Evolutionary conservation across 202 grass and related monocot species (phyloP).

Genomic region (Carex arenaria): DNA sequence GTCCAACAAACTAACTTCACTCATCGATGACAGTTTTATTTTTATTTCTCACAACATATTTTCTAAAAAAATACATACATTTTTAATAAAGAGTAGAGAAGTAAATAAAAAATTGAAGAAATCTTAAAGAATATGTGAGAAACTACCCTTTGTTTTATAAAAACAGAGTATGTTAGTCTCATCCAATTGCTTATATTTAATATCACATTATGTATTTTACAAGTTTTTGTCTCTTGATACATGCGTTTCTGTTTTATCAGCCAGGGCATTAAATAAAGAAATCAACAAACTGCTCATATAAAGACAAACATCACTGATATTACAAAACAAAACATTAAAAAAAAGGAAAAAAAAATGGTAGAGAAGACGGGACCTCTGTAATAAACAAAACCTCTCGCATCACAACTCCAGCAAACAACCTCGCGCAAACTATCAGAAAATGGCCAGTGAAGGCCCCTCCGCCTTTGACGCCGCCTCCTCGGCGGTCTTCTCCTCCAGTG

Average conservation of each 20-base stretch:
- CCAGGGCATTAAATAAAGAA: background rate
- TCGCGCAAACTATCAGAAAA: background rate
- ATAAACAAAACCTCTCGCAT: slow-evolving; percentile 3
- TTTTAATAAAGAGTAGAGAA: background rate
- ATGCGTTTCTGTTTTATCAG: no score
- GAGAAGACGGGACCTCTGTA: background rate
- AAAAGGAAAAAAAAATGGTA: background rate
- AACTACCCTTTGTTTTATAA: background rate
- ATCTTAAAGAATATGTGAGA: no score
- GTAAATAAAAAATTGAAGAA: no score
- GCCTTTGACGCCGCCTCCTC: background rate
- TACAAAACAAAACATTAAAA: background rate
- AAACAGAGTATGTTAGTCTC: background rate
- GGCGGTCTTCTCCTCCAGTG: background rate
- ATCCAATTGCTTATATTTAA: background rate
- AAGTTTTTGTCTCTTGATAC: background rate
- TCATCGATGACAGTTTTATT: background rate
- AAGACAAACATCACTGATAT: background rate
- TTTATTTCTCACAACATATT: background rate
- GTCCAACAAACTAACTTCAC: background rate
- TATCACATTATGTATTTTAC: background rate
- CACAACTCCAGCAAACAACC: background rate
- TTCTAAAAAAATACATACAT: background rate
- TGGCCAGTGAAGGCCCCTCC: background rate
- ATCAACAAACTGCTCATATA: background rate